phyloP scores from a whole-genome alignment of 1,139 yeast species.

The Debaryomyces singareniensis region DNA sequence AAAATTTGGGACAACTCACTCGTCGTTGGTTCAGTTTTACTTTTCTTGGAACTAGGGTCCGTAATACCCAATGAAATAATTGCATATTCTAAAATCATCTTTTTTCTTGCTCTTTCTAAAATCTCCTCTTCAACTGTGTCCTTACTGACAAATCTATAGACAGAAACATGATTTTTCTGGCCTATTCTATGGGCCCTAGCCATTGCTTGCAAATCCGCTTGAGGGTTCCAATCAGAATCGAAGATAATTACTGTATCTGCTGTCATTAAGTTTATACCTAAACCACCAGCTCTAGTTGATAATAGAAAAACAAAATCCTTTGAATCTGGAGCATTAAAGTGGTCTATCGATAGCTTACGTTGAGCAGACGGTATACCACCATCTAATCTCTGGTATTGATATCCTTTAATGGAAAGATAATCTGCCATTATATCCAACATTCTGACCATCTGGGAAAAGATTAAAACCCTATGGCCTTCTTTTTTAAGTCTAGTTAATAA shows the following conservation, averaged over 20 bases:
- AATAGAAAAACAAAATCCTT: constrained; percentile 87
- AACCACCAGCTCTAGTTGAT: constrained; percentile 97
- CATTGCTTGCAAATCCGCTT: constrained; percentile 98
- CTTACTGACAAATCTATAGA: constrained; percentile 90
- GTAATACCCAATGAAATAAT: constrained; percentile 94
- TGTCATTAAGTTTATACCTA: constrained; percentile 96
- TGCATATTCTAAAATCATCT: constrained; percentile 97
- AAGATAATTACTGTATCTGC: constrained; percentile 97
- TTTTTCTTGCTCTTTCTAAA: constrained; percentile 90
- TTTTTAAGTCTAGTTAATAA: constrained; percentile 73
- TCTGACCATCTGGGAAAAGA: constrained; percentile 95
- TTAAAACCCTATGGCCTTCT: constrained; percentile 94
- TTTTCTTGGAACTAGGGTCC: constrained; percentile 48
- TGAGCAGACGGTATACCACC: constrained; percentile 96
- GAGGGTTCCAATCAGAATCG: constrained; percentile 99
- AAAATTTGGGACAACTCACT: constrained; percentile 88
- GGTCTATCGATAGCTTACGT: constrained; percentile 91
- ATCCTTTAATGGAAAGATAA: constrained; percentile 83
- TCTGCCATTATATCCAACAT: constrained; percentile 95
- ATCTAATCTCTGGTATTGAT: constrained; percentile 85
- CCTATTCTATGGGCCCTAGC: constrained; percentile 99
- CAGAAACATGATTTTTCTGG: constrained; percentile 95
- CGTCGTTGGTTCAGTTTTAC: constrained; percentile 63
- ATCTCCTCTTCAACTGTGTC: constrained; percentile 98
- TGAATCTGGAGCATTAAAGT: constrained; percentile 90